A percentile compares a stretch with the other conserved stretches of the same genome.
phyloP scores from a whole-genome alignment of 2,329 filamentous ascomycete genomes.

The Paraconiothyrium sp. region DNA sequence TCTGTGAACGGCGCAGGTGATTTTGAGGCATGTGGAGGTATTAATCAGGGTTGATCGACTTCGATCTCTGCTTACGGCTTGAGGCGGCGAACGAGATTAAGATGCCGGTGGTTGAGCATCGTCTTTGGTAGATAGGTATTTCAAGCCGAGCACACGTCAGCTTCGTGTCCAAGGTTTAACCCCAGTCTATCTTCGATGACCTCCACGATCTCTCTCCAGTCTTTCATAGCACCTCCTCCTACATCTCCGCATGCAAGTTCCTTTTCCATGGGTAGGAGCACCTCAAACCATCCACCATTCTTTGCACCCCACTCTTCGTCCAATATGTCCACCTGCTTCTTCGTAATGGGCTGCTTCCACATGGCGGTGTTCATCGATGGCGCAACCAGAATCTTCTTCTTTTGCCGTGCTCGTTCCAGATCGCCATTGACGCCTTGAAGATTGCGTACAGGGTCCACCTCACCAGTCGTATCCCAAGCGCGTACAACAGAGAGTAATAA shows the following conservation, averaged over 20 bases:
- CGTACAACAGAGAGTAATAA: constrained; percentile 77
- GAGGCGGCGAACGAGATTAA: not conserved
- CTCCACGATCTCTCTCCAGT: constrained; percentile 78
- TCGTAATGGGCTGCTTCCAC: constrained; percentile 87
- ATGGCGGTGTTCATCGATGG: constrained; percentile 90
- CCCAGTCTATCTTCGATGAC: constrained; percentile 63
- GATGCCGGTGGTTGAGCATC: not conserved
- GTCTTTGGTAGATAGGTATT: not conserved
- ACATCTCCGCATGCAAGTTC: constrained; percentile 84
- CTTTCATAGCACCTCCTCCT: constrained; percentile 82
- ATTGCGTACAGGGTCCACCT: constrained; percentile 42
- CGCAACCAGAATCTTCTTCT: constrained; percentile 74
- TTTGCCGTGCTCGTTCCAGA: constrained; percentile 41
- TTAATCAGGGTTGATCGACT: too few species aligned
- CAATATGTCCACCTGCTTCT: constrained; percentile 73
- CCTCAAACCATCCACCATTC: constrained; percentile 68
- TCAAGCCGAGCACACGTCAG: not conserved
- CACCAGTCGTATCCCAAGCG: constrained; percentile 79
- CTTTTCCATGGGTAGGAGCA: constrained; percentile 79
- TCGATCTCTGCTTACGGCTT: not conserved
- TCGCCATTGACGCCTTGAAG: constrained; percentile 36
- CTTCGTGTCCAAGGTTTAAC: constrained; percentile 16
- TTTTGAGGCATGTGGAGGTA: too few species aligned
- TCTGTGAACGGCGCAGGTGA: too few species aligned
- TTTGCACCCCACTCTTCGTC: constrained; percentile 75